A percentile compares a stretch with the other conserved stretches of the same genome.
Conservation (phyloP, 805 yeast species). For the Spathaspora sp. region DNA sequence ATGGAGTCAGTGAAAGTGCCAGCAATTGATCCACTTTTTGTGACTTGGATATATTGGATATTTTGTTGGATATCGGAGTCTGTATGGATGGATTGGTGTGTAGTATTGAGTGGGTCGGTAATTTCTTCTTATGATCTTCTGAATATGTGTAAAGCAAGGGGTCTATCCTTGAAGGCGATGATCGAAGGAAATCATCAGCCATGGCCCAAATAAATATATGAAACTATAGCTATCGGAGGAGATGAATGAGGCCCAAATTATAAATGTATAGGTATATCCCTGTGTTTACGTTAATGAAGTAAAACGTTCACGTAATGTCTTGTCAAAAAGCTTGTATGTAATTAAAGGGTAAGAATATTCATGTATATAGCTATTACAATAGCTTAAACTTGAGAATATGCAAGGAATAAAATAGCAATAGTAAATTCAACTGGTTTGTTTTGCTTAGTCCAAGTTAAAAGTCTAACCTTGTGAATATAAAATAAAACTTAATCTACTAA, state of each 20-base stretch:
- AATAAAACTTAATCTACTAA: background rate
- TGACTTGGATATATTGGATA: background rate
- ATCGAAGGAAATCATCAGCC: slow-evolving; percentile 28
- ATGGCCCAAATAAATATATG: slow-evolving; percentile 8
- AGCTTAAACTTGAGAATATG: too few relatives aligned
- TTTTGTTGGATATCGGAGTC: slow-evolving; percentile 5
- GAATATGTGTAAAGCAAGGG: slow-evolving; percentile 25
- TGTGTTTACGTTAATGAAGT: background rate
- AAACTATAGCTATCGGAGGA: too few relatives aligned
- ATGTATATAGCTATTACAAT: too few relatives aligned
- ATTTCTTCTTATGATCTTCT: background rate
- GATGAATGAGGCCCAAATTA: too few relatives aligned
- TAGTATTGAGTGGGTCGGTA: background rate
- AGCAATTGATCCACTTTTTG: background rate
- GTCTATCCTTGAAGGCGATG: slow-evolving; percentile 36
- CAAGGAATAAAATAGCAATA: too few relatives aligned
- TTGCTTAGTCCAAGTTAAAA: too few relatives aligned
- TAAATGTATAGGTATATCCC: background rate
- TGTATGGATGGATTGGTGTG: background rate
- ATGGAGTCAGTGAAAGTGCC: background rate
- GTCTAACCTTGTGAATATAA: too few relatives aligned
- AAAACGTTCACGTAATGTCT: background rate
- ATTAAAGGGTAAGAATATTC: background rate
- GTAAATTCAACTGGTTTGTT: too few relatives aligned
- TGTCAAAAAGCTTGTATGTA: background rate